Base-by-base conservation (phyloP, 176 grass and related monocot species). In the Triticum turgidum region DNA sequence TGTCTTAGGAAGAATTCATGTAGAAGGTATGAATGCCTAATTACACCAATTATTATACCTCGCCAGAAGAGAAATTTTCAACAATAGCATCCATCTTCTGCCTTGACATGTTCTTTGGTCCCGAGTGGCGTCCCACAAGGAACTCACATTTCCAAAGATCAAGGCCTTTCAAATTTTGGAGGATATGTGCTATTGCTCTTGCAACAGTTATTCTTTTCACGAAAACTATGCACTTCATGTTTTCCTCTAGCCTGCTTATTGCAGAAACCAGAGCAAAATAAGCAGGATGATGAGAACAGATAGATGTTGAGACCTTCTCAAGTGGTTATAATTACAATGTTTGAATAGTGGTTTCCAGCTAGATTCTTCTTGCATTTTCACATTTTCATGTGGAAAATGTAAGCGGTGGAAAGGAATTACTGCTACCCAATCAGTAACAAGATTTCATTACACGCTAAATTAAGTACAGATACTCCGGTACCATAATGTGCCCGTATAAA, bases 181-280 rank as follows among this genome's bases (percentile, higher is more conserved):
- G 91, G 88, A 95, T 86, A 72, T 87, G 56, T 86, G 90, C 79
- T 76, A 98, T 86, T 65, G 90, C 84, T 94, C 80, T 93, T 75
- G 93, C 93, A 7, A 92, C 84, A 61, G 91, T 90, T 20, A 80
- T 94, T 87, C 96, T 93, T 92, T 95, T 98, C 86, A 98, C 96
- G 74, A 98, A 98, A 81, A 98, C 82, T 88, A 98, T 98, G 54
- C 96, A 98, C 84, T 98, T 98, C 81, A 70, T 94, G 65, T 83
- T 83, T 73, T 91, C 91, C 84, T 92, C 62, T 34, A 89, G 76
- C 86, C 91, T 97, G 85, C 69, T 83, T 65, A 90, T 39, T 76
- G 12, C 87, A 90, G 37, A 88, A 87, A 88, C 6, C 77, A 82
- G 89, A 22, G 14, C 4, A 76, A 79, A 73, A 84, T 22, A 85